Evolutionary conservation across 768 basidiomycete species (phyloP), one percentile per base, ranked within the genome.

Genomic region (Amanita rubescens): DNA sequence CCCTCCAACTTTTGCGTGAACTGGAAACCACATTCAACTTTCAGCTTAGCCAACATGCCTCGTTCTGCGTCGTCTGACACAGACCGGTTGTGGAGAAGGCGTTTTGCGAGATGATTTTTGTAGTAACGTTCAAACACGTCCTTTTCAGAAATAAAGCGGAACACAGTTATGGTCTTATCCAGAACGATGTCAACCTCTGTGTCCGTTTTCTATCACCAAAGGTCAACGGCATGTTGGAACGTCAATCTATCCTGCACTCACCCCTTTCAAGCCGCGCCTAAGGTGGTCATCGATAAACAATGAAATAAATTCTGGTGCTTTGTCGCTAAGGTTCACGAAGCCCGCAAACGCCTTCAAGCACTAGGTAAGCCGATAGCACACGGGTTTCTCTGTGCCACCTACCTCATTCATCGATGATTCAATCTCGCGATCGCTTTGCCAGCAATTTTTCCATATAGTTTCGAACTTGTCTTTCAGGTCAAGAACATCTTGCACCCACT

Each of bases 121-220:
- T 99, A 99, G 67, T 98, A 98, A 32, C 90, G 81, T 67, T 99
- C 96, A 65, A 99, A 99, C 12, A 93, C 81, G 63, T 99, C 96
- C 69, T 98, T 98, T 69, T 98, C 94, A 1, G 83, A 78, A 54
- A 98, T 76, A 71, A 84, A 99, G 46, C 95, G 81, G 80, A 99
- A 99, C 25, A 98, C 81, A 1, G 85, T 90, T 67, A 97, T 96
- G 0, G 96, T 94, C 72, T 96, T 97, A 64, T 97, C 95, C 55
- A 99, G 72, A 5, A 95, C 81, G 32, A 67, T 66, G 60, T 98
- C 95, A 49, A 98, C 85, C 63, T 99, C 96, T 17, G 77, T 74
- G 55, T 98, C 96, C 24, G 90, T 82, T 94, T 96, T 97, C 96
- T 97, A 62, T 1, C 19, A 22, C 32, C 57, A 15, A 54, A 30